Percentiles rank a stretch among this genome's conserved stretches.
phyloP scores from a whole-genome alignment of 2,329 filamentous ascomycete species.

The Neonectria faginata region DNA sequence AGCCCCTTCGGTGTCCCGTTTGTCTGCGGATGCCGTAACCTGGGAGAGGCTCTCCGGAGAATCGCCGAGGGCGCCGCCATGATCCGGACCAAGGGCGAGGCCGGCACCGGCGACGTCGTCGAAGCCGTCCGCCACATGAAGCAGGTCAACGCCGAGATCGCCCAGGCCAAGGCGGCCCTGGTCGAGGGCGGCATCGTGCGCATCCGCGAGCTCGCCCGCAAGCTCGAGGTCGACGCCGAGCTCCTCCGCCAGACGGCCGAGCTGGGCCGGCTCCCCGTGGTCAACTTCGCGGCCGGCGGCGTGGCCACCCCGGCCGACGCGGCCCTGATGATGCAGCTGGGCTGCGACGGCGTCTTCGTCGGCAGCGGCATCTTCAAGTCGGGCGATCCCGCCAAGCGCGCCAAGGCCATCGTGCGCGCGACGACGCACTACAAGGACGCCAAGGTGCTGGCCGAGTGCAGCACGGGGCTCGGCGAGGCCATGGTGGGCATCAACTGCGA shows the following conservation, averaged over 20 bases:
- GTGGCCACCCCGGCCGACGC: slow-evolving; percentile 99
- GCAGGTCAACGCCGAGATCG: slow-evolving; percentile 86
- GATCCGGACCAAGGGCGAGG: slow-evolving; percentile 99
- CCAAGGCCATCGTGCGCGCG: slow-evolving; percentile 93
- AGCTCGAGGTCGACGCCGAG: slow-evolving; percentile 81
- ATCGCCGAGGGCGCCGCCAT: slow-evolving; percentile 96
- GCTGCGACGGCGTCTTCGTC: slow-evolving; percentile 97
- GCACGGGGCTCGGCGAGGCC: slow-evolving; percentile 91
- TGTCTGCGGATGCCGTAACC: slow-evolving; percentile 94
- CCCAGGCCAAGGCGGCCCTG: slow-evolving; percentile 81
- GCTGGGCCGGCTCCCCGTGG: slow-evolving; percentile 88
- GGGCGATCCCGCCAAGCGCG: slow-evolving; percentile 88
- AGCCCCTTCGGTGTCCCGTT: slow-evolving; percentile 85
- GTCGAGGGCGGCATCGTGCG: slow-evolving; percentile 62
- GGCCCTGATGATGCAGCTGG: slow-evolving; percentile 97
- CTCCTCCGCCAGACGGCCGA: slow-evolving; percentile 89
- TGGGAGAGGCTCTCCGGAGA: slow-evolving; percentile 91
- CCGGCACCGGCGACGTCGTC: slow-evolving; percentile 95
- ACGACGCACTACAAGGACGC: slow-evolving; percentile 91
- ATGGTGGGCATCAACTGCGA: slow-evolving; percentile 96
- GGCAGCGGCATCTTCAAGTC: slow-evolving; percentile 98
- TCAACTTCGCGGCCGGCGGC: slow-evolving; percentile 98
- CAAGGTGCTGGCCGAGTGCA: slow-evolving; percentile 87
- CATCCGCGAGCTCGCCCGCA: slow-evolving; percentile 79
- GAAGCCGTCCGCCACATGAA: slow-evolving; percentile 98